Conservation (phyloP, 2,329 filamentous ascomycete genomes). For the Grosmannia penicillata region DNA sequence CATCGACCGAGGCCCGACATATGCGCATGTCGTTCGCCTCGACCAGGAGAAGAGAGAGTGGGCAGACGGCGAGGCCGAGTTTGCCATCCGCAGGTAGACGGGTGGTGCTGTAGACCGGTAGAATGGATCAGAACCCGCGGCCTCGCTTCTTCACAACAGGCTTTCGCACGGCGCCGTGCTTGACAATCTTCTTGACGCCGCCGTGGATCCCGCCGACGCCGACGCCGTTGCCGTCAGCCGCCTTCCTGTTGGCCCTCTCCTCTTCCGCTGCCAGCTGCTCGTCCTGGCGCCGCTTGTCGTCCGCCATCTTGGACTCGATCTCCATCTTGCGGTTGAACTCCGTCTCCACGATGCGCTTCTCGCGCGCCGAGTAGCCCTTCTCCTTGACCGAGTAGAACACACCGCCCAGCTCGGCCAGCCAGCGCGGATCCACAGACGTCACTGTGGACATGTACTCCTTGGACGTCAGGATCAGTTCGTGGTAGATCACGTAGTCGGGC, state of each 20-base stretch:
- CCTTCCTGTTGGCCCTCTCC: slow-evolving; percentile 30
- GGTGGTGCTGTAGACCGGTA: background rate
- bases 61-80: slow-evolving; percentile 52
- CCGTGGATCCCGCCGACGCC: slow-evolving; percentile 6
- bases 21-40: slow-evolving; percentile 59
- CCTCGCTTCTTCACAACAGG: slow-evolving; percentile 41
- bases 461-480: slow-evolving; percentile 89
- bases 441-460: slow-evolving; percentile 99
- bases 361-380: slow-evolving; percentile 81
- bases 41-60: slow-evolving; percentile 52
- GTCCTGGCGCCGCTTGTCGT: slow-evolving; percentile 59
- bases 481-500: slow-evolving; percentile 94
- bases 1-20: slow-evolving; percentile 57
- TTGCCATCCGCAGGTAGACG: slow-evolving; percentile 34
- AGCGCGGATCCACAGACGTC: slow-evolving; percentile 89
- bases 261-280: slow-evolving; percentile 35
- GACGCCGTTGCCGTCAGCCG: slow-evolving; percentile 26
- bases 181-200: slow-evolving; percentile 40
- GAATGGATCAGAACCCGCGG: slow-evolving; percentile 28
- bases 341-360: slow-evolving; percentile 75
- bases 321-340: slow-evolving; percentile 91
- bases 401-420: slow-evolving; percentile 89
- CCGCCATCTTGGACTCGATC: slow-evolving; percentile 82
- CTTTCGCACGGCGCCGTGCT: slow-evolving; percentile 47
- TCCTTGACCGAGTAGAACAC: slow-evolving; percentile 97